These are phyloP conservation scores for Fomes fomentarius DNA, from an alignment of 1,284 basidiomycete species.

Conservation along the genomic window DNA sequence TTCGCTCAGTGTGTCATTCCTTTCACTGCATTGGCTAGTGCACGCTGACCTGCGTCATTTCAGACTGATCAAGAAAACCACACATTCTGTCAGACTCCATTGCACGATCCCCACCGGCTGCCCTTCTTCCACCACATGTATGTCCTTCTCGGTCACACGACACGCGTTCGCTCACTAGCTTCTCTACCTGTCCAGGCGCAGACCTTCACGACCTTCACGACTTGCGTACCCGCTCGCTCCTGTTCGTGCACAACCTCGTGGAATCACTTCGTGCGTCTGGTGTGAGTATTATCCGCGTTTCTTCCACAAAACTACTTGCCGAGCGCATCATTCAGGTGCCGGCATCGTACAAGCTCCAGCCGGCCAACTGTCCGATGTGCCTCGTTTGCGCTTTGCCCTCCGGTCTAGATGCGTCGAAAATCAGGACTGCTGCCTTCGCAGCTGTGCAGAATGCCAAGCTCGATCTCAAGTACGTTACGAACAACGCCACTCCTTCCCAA, in stretches of 20 bases:
- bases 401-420: conserved; percentile 42
- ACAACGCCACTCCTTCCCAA: not conserved
- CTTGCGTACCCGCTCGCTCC: conserved; percentile 61
- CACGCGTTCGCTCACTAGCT: conserved; percentile 4
- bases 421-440: conserved; percentile 46
- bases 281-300: conserved; percentile 39
- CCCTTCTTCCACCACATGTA: conserved; percentile 58
- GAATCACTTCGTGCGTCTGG: conserved; percentile 62
- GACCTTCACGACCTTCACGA: conserved; percentile 73
- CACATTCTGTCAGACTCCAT: conserved; percentile 51
- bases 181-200: conserved; percentile 47
- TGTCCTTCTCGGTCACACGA: conserved; percentile 30
- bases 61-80: conserved; percentile 46
- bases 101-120: conserved; percentile 70
- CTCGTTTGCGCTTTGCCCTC: conserved; percentile 54
- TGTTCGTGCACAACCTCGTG: conserved; percentile 66
- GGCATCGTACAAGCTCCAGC: conserved; percentile 64
- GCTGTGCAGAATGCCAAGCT: conserved; percentile 49
- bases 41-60: conserved; percentile 20
- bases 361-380: conserved; percentile 61
- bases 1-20: conserved; percentile 53
- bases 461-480: conserved; percentile 47
- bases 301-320: not conserved
- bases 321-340: conserved; percentile 44
- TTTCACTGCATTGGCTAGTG: not conserved